phyloP scores from a whole-genome alignment of 2,329 filamentous ascomycete species.

The Cladosporium sp. region DNA sequence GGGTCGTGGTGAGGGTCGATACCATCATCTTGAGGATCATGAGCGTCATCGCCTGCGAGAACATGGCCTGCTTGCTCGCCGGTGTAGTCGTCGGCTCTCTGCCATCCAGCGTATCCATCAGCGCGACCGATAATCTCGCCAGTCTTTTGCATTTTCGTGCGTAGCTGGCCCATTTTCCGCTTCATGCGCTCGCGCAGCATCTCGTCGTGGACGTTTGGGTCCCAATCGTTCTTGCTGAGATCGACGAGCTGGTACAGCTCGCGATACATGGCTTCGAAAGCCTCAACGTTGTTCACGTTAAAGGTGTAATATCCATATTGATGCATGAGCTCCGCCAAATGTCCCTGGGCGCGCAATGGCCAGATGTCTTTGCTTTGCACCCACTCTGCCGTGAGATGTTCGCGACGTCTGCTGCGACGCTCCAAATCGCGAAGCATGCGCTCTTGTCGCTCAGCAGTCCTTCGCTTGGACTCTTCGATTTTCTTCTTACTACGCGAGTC shows the following conservation, averaged over 20 bases:
- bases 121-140: constrained; percentile 32
- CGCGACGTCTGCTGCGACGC: constrained; percentile 31
- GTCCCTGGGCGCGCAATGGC: constrained; percentile 32
- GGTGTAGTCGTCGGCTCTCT: constrained; percentile 31
- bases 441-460: constrained; percentile 34
- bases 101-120: constrained; percentile 31
- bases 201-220: constrained; percentile 31
- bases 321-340: constrained; percentile 35
- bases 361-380: constrained; percentile 35
- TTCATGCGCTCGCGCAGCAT: constrained; percentile 35
- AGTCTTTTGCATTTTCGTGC: constrained; percentile 36
- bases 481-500: constrained; percentile 36
- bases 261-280: constrained; percentile 33
- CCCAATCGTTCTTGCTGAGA: constrained; percentile 32
- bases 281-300: constrained; percentile 27
- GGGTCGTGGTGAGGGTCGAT: constrained; percentile 11
- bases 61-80: constrained; percentile 27
- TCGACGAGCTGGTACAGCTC: constrained; percentile 34
- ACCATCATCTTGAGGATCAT: not conserved
- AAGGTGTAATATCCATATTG: constrained; percentile 32
- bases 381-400: constrained; percentile 35
- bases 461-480: constrained; percentile 33
- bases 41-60: constrained; percentile 1
- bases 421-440: constrained; percentile 35
- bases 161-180: constrained; percentile 35